phyloP scores from a whole-genome alignment of 192 early-diverging fungal genomes.

The Thamnidium elegans region DNA sequence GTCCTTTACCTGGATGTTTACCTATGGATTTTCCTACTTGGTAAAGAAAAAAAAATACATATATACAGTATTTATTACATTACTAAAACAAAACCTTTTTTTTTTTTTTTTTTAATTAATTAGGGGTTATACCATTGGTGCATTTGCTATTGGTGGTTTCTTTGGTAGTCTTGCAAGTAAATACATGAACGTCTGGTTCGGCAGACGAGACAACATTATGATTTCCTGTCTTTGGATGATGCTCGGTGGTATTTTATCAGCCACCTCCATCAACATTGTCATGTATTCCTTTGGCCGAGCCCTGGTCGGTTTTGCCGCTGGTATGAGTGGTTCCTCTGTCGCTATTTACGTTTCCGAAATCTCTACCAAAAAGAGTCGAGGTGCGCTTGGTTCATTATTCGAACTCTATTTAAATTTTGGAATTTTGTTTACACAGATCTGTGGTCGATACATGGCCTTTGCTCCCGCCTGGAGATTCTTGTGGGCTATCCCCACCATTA shows the following conservation, averaged over 20 bases:
- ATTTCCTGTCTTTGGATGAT: slow-evolving; percentile 67
- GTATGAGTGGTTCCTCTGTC: slow-evolving; percentile 61
- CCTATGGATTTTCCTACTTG: slow-evolving; percentile 36
- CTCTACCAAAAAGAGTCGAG: slow-evolving; percentile 67
- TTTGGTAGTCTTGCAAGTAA: slow-evolving; percentile 53
- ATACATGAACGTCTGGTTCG: slow-evolving; percentile 41
- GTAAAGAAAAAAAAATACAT: slow-evolving; percentile 15
- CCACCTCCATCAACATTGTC: slow-evolving; percentile 56
- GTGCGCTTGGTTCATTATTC: slow-evolving; percentile 68
- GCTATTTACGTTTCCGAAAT: slow-evolving; percentile 77
- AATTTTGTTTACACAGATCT: slow-evolving; percentile 69
- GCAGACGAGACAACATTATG: slow-evolving; percentile 56
- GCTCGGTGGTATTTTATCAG: slow-evolving; percentile 60
- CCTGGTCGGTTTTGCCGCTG: slow-evolving; percentile 72
- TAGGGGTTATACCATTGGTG: slow-evolving; percentile 48
- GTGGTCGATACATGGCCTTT: slow-evolving; percentile 59
- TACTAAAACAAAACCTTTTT: no score
- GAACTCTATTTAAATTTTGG: slow-evolving; percentile 80
- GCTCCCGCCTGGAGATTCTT: slow-evolving; percentile 72
- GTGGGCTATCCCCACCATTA: slow-evolving; percentile 60
- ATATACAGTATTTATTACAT: no score
- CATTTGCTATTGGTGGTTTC: slow-evolving; percentile 54
- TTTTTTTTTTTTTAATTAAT: not conserved
- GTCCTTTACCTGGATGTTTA: slow-evolving; percentile 29
- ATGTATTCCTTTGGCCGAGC: slow-evolving; percentile 69